Evolutionary conservation across 192 early-diverging fungal species (phyloP), one percentile per base, ranked within the genome.

Genomic region (Tieghemiomyces parasiticus): DNA sequence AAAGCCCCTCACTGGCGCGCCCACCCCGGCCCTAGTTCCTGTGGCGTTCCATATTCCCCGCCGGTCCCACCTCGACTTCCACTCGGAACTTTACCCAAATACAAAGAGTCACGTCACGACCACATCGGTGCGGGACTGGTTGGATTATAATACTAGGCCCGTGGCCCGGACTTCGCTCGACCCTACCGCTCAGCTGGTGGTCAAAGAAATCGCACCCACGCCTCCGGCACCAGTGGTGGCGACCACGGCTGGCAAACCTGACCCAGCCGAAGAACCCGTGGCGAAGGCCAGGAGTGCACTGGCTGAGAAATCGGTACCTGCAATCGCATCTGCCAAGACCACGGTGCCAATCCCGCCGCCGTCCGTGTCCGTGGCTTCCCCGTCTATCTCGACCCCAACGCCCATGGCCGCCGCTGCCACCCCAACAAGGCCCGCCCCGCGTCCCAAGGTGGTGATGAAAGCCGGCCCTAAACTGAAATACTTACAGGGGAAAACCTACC

Each of bases 71-170:
- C 71, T 86, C 14, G 90, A 91, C 55, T 95, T 90, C 60, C 87
- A 92, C 61, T 62, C 67, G 14, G 92, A 95, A 49, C 63, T 95
- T 16, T 95, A 85, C 62, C 93, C 93, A 25, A 86, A 90, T 20
- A 91, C 93, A 16, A 78, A 82, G 30, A 77, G 69, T 56, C 60
- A 63, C 35, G 19, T 74, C 8, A 72, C 81, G 19, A 74, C 74
- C 2, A 63, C 83, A 44, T 68, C 81, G 3, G 73, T 70, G 32
- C 71, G 63, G 0, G 76, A 81, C 25, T 93, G 85, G 85, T 53
- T 83, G 24, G 63, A 59, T 1, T 73, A 81, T 4, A 74, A 78
- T 60, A 77, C 72, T 35, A 67, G 22, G 0, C 24, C 44, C 2
- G 72, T 79, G 16, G 64, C 66, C 19, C 71, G 52, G 8, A 63